Conservation (phyloP, 139 green algal species). For the Parachlorella kessleri region DNA sequence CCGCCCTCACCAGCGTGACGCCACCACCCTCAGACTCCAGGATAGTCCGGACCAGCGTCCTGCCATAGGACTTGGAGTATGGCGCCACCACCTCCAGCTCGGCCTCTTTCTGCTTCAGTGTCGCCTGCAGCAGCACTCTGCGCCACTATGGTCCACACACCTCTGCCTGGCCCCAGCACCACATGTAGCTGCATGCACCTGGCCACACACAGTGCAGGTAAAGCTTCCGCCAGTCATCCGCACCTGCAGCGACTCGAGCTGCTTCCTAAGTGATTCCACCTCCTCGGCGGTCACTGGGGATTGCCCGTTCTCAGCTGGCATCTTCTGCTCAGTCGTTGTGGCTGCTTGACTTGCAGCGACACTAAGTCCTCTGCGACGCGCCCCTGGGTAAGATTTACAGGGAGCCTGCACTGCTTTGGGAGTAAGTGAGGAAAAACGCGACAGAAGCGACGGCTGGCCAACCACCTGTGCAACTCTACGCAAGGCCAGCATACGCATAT, state of each 20-base stretch:
- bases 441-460: neutral
- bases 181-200: too few species aligned
- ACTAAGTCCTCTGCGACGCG: neutral
- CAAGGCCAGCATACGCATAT: neutral
- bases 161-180: too few species aligned
- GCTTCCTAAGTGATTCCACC: conserved; percentile 45
- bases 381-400: too few species aligned
- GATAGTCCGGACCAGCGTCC: conserved; percentile 67
- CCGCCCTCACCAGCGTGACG: conserved; percentile 64
- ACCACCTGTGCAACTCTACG: neutral
- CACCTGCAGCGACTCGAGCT: conserved; percentile 58
- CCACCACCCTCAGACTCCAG: conserved; percentile 65
- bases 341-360: neutral
- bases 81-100: conserved; percentile 43
- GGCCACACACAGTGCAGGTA: too few species aligned
- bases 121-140: conserved; percentile 15
- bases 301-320: conserved; percentile 20
- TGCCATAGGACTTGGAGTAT: conserved; percentile 54
- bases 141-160: neutral
- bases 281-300: conserved; percentile 26
- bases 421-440: neutral
- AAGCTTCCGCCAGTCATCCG: too few species aligned
- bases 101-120: conserved; percentile 45
- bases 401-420: too few species aligned
- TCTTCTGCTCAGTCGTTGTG: conserved; percentile 14